These are phyloP conservation scores for Tolypocladium tropicale DNA, from an alignment of 2,329 filamentous ascomycete genomes.

Conservation along the genomic window DNA sequence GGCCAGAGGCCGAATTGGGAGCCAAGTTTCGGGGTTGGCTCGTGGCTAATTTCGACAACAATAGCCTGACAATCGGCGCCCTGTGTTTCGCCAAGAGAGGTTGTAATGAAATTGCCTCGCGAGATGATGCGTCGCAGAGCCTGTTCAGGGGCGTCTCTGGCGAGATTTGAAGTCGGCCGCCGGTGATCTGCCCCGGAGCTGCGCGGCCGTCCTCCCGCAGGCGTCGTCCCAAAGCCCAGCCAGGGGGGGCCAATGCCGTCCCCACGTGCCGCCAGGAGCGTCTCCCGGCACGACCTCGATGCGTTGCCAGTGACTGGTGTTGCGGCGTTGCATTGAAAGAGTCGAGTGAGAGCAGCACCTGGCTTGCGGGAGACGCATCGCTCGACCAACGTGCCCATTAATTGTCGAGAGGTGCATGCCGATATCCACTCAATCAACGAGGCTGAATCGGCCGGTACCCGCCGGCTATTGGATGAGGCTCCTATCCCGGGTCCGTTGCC, in stretches of 20 bases:
- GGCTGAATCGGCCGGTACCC: background rate
- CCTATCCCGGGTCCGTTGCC: background rate
- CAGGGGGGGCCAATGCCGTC: slow-evolving; percentile 1
- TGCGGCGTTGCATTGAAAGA: no score
- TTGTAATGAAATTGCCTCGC: background rate
- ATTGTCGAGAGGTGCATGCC: background rate
- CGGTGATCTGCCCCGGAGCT: no score
- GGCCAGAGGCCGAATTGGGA: background rate
- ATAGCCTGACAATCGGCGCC: no score
- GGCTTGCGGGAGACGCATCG: background rate
- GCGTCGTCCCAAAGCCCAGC: background rate
- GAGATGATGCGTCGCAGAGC: background rate
- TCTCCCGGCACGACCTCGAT: background rate
- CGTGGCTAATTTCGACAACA: background rate
- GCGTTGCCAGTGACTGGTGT: no score
- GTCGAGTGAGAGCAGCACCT: no score
- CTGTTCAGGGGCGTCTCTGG: background rate
- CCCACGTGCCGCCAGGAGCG: slow-evolving; percentile 1
- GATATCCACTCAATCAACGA: background rate
- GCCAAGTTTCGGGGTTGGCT: background rate
- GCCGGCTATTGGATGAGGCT: background rate
- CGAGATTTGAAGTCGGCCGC: background rate
- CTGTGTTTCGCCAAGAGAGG: background rate
- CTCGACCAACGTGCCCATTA: background rate
- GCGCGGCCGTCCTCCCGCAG: background rate